Evolutionary conservation across 495 filamentous ascomycete species (phyloP).

Genomic region (Trichoderma reesei): DNA sequence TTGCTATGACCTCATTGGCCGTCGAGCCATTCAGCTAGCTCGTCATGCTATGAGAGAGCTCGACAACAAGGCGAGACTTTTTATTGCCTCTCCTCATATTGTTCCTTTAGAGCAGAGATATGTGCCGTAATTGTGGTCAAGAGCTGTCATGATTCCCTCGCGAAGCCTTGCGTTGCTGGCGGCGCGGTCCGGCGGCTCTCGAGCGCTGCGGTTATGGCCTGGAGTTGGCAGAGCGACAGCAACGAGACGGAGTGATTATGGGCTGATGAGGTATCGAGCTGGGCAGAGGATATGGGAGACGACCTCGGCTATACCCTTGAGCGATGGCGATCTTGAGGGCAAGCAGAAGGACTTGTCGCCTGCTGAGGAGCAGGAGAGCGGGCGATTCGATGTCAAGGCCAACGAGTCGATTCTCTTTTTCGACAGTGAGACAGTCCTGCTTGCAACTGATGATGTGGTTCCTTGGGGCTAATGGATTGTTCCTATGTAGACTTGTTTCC

Average conservation of each 20-base stretch:
- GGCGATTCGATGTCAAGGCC: constrained; percentile 61
- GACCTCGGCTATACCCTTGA: constrained; percentile 31
- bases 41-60: constrained; percentile 4
- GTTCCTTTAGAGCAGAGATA: not conserved
- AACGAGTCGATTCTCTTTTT: constrained; percentile 83
- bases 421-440: constrained; percentile 52
- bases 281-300: constrained; percentile 26
- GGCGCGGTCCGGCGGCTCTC: constrained; percentile 2
- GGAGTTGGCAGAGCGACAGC: constrained; percentile 10
- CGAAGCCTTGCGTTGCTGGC: constrained; percentile 2
- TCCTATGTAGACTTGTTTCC: constrained; percentile 67
- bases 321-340: not conserved
- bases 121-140: not conserved
- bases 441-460: not conserved
- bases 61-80: not conserved
- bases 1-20: constrained; percentile 21
- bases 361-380: constrained; percentile 36
- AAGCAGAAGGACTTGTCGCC: not conserved
- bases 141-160: constrained; percentile 7
- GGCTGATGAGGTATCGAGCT: constrained; percentile 2
- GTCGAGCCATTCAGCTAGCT: constrained; percentile 4
- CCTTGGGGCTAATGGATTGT: too few species aligned
- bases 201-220: not conserved
- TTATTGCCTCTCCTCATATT: not conserved
- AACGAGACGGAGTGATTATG: constrained; percentile 15